Evolutionary conservation across 139 green algal genomes (phyloP), one percentile per base, ranked within the genome.

Genomic region (Zygnema circumcarinatum): DNA sequence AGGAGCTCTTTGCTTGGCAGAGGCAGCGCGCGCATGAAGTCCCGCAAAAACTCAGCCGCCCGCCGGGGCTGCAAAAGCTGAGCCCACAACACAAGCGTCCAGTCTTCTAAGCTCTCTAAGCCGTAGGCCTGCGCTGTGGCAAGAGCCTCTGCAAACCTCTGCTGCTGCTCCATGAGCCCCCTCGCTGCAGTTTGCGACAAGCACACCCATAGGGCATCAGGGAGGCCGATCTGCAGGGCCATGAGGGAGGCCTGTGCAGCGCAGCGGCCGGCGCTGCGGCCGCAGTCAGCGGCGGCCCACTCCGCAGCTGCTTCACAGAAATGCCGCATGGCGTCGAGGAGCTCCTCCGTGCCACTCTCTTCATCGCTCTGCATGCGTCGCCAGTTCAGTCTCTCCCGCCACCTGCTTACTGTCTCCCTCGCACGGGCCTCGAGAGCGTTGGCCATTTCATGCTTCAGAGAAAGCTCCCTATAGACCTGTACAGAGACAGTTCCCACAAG

Each of bases 171-270:
- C 74, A 88, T 54, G 39, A 88, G 83, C 1, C 36, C 22, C 2
- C 83, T 41, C 20, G 83, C 83, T 29, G 83, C 73, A 67, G 73
- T 40, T 1, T 41, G 16, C 3, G 83, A 31, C 25, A 88, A 75
- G n/a, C 42, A 21, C 73, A 88, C 20, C 79, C 79, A 86, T 36
- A 87, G 39, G 2, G 42, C n/a, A 75, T 88, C 83, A 29, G 74
- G 74, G 39, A 88, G 20, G 69, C 76, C 72, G 25, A 88, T 38
- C 72, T 88, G 83, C 33, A 87, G 74, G 31, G 39, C 69, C 69
- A 87, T 38, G 35, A 87, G 81, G 7, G 81, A 42, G n/a, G 81
- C 81, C 81, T 87, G 81, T 3, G 53, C 56, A 22, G 42, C 81
- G 0, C 74, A 83, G 25, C 73, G 81, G 3, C 38, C 21, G 20